Evolutionary conservation across 306 rosid genomes (phyloP).

Genomic region (Citrullus amarus): DNA sequence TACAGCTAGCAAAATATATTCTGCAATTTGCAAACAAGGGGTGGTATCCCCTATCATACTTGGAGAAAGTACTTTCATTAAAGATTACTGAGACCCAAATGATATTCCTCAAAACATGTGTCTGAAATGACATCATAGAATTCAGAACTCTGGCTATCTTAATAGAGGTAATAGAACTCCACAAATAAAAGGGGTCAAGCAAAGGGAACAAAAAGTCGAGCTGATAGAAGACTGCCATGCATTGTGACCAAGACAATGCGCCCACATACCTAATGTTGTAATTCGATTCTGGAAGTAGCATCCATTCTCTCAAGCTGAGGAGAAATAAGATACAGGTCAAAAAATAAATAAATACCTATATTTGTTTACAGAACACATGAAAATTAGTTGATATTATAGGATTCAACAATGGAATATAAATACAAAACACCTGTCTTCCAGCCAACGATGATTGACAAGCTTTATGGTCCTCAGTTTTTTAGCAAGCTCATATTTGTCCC

Average conservation of each 20-base stretch:
- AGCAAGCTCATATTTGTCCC: constrained; percentile 90
- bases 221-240: not conserved
- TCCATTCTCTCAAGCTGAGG: constrained; percentile 74
- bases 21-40: not conserved
- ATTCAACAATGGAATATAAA: not conserved
- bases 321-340: constrained; percentile 13
- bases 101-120: not conserved
- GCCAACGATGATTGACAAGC: constrained; percentile 84
- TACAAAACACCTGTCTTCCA: constrained; percentile 68
- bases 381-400: not conserved
- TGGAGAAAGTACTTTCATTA: not conserved
- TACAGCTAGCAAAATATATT: not conserved
- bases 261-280: constrained; percentile 52
- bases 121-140: not conserved
- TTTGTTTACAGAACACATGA: not conserved
- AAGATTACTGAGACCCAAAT: not conserved
- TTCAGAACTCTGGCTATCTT: not conserved
- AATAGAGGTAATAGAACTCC: not conserved
- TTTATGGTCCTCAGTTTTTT: constrained; percentile 50
- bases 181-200: not conserved
- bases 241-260: not conserved
- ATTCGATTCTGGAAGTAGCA: constrained; percentile 57
- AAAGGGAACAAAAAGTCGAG: not conserved
- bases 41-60: not conserved
- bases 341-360: not conserved